phyloP scores from a whole-genome alignment of 2,329 filamentous ascomycete species.

The Penicillium sp. region DNA sequence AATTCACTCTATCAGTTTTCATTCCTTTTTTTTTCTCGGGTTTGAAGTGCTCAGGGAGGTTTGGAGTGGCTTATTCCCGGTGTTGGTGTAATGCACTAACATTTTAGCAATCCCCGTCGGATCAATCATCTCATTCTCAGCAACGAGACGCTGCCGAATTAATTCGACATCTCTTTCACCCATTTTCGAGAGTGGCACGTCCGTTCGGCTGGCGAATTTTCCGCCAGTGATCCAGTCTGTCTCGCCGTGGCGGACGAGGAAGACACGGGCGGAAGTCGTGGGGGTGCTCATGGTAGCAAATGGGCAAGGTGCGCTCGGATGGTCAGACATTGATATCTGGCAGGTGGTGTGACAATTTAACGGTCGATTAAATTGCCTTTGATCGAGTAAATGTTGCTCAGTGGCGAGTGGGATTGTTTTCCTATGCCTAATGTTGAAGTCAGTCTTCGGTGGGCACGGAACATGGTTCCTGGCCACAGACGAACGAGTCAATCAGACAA shows the following conservation, averaged over 20 bases:
- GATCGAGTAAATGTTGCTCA: too few relatives aligned
- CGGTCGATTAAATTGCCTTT: too few relatives aligned
- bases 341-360: too few relatives aligned
- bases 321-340: background rate
- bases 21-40: too few relatives aligned
- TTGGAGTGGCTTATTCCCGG: too few relatives aligned
- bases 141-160: background rate
- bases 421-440: background rate
- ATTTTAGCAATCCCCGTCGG: constrained; percentile 4
- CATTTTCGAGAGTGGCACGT: constrained; percentile 16
- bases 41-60: too few relatives aligned
- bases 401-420: background rate
- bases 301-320: background rate
- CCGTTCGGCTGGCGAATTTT: constrained; percentile 21
- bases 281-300: background rate
- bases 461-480: background rate
- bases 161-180: constrained; percentile 10
- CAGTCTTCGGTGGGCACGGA: background rate
- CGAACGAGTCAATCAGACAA: background rate
- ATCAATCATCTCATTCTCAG: constrained; percentile 5
- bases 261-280: constrained; percentile 20
- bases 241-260: constrained; percentile 27
- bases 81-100: background rate
- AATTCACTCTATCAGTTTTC: too few relatives aligned
- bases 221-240: constrained; percentile 23